Evolutionary conservation across 139 green algal species (phyloP), one percentile per base, ranked within the genome.

Genomic region (Micractinium sp.): DNA sequence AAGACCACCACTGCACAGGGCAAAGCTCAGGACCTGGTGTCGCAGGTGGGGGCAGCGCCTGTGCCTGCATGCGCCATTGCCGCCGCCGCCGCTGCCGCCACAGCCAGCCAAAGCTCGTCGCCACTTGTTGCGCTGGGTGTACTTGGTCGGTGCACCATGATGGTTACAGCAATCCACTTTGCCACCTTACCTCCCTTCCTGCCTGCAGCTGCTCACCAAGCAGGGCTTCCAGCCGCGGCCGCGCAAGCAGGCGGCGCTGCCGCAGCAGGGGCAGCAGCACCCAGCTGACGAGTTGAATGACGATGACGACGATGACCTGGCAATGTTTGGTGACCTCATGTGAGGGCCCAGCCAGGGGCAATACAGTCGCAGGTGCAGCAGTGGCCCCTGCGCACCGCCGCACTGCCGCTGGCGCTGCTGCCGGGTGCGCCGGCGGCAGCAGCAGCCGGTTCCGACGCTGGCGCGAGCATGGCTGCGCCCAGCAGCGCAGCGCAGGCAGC

Each of bases 251-350:
- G 36, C 47, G 12, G 87, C 41, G 23, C 41, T 39, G 79, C n/a
- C n/a, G n/a, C 81, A 87, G 87, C 87, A 87, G 66, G 75, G 61
- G 75, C 86, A 85, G 86, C 74, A 80, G 60, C 82, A 91, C 39
- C 35, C 82, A 27, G 80, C n/a, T 13, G 78, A 56, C 13, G 88
- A 87, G 39, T 60, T 63, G 47, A 56, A 56, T 47, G 76, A 81
- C 3, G 69, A 87, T 12, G 53, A 80, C 5, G 61, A 88, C 29
- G 80, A 77, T 66, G 61, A 82, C 29, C 81, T 91, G 2, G 63
- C 9, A 29, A 66, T 87, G n/a, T 86, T 84, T 60, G 47, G n/a
- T 15, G 81, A 86, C 69, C 69, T 88, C 81, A 79, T 82, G 0
- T 78, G 41, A 36, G 22, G 60, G 35, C 3, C 1, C 33, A 31